Evolutionary conservation across 2,329 filamentous ascomycete species (phyloP).

Genomic region (Penicillium freii): DNA sequence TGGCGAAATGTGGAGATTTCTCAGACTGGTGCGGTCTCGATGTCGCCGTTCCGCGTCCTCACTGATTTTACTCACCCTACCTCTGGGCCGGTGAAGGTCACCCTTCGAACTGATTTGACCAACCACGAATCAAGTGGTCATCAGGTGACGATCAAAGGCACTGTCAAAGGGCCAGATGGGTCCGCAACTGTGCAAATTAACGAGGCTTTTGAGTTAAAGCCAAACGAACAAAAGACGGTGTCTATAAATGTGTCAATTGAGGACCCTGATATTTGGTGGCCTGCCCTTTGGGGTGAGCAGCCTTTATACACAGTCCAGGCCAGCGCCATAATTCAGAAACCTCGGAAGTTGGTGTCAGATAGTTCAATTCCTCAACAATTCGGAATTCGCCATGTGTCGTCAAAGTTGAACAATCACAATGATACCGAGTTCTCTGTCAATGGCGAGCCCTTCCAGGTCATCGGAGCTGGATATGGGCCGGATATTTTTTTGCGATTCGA

Average conservation of each 20-base stretch:
- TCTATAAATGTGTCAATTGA: constrained; percentile 40
- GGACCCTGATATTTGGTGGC: constrained; percentile 60
- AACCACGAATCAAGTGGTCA: constrained; percentile 30
- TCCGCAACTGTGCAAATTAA: constrained; percentile 26
- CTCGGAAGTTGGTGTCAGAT: constrained; percentile 32
- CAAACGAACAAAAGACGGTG: constrained; percentile 43
- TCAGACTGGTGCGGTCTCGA: constrained; percentile 53
- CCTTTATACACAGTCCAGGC: constrained; percentile 49
- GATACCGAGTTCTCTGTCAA: constrained; percentile 60
- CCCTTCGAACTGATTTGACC: constrained; percentile 38
- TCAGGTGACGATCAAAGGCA: constrained; percentile 23
- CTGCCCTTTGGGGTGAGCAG: constrained; percentile 58
- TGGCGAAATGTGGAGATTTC: constrained; percentile 60
- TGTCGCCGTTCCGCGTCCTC: constrained; percentile 47
- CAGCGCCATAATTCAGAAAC: constrained; percentile 24
- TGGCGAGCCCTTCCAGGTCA: constrained; percentile 57
- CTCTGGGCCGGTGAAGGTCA: constrained; percentile 42
- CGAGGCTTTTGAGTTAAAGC: constrained; percentile 37
- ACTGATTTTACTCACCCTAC: constrained; percentile 42
- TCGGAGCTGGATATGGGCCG: constrained; percentile 60
- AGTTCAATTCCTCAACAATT: constrained; percentile 41
- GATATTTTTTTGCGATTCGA: constrained; percentile 64
- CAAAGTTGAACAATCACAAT: constrained; percentile 51
- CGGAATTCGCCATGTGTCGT: constrained; percentile 56
- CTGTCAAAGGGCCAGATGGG: constrained; percentile 18